Conservation (phyloP, 306 rosid species). For the Casuarina equisetifolia region DNA sequence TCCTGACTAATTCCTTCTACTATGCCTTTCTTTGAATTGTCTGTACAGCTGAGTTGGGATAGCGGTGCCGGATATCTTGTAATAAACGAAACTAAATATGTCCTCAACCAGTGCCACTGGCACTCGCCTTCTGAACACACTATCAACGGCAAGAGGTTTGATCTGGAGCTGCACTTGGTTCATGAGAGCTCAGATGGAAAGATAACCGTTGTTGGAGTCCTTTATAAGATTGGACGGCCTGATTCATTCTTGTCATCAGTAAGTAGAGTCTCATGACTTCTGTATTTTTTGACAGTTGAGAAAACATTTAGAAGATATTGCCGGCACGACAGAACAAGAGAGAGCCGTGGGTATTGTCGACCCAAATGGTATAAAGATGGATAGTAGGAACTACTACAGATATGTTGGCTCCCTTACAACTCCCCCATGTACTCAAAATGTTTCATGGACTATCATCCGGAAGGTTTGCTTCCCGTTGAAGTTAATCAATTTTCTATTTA, state of each 20-base stretch:
- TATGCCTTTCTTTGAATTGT: not conserved
- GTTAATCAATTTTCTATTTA: not conserved
- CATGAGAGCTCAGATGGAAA: conserved; percentile 52
- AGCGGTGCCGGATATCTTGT: conserved; percentile 43
- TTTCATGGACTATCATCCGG: conserved; percentile 53
- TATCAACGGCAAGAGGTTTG: conserved; percentile 50
- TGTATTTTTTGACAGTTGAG: conserved; percentile 32
- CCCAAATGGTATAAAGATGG: conserved; percentile 36
- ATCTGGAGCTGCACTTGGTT: conserved; percentile 67
- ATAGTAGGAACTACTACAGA: conserved; percentile 44
- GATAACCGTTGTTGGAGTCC: conserved; percentile 53
- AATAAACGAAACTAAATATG: conserved; percentile 50
- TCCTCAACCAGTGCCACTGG: conserved; percentile 70
- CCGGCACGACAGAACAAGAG: conserved; percentile 17
- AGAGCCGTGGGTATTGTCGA: conserved; percentile 35
- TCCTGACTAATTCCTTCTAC: not conserved
- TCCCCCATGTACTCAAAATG: conserved; percentile 71
- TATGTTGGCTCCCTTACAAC: conserved; percentile 71
- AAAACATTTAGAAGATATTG: conserved; percentile 29
- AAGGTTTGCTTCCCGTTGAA: conserved; percentile 22
- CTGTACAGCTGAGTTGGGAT: conserved; percentile 49
- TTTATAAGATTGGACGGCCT: conserved; percentile 48
- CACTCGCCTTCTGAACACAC: conserved; percentile 82
- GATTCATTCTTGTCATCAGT: conserved; percentile 60
- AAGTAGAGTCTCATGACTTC: not conserved